Conservation (phyloP, 1,284 basidiomycete genomes). For the Lentinus polychrous region DNA sequence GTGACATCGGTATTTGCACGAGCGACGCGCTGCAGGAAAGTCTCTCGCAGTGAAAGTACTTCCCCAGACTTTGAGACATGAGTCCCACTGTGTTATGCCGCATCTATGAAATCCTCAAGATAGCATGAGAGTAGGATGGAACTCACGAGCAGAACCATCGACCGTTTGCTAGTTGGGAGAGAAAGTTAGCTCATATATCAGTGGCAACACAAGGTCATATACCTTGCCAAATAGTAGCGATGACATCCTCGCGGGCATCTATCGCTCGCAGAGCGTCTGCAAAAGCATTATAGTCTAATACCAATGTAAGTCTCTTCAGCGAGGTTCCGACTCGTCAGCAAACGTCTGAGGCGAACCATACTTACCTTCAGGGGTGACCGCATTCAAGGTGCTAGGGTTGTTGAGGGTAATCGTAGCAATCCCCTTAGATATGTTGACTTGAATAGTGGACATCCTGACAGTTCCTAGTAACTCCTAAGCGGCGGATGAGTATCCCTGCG, state of each 20-base stretch:
- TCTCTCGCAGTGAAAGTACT: slow-evolving; percentile 34
- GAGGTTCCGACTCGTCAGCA: not conserved
- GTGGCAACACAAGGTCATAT: slow-evolving; percentile 8
- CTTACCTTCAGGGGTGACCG: slow-evolving; percentile 49
- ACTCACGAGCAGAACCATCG: slow-evolving; percentile 69
- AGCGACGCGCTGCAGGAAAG: slow-evolving; percentile 36
- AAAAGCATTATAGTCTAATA: slow-evolving; percentile 56
- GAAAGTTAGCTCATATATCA: not conserved
- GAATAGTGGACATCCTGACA: slow-evolving; percentile 34
- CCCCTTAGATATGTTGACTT: slow-evolving; percentile 41
- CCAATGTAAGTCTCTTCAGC: not conserved
- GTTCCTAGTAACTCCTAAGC: no score
- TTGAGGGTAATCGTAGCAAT: slow-evolving; percentile 68
- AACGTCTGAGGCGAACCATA: not conserved
- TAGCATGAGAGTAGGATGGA: slow-evolving; percentile 3
- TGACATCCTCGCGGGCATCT: slow-evolving; percentile 53
- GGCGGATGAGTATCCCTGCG: no score
- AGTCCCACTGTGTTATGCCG: not conserved
- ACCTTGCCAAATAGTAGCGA: slow-evolving; percentile 66
- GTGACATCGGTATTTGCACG: slow-evolving; percentile 52
- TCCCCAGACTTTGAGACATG: slow-evolving; percentile 13
- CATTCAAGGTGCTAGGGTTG: slow-evolving; percentile 52
- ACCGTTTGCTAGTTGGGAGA: slow-evolving; percentile 41
- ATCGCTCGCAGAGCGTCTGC: slow-evolving; percentile 50
- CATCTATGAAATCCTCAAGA: not conserved